Evolutionary conservation across 352 stramenopile species (phyloP).

Genomic region (Globisporangium paddicum): DNA sequence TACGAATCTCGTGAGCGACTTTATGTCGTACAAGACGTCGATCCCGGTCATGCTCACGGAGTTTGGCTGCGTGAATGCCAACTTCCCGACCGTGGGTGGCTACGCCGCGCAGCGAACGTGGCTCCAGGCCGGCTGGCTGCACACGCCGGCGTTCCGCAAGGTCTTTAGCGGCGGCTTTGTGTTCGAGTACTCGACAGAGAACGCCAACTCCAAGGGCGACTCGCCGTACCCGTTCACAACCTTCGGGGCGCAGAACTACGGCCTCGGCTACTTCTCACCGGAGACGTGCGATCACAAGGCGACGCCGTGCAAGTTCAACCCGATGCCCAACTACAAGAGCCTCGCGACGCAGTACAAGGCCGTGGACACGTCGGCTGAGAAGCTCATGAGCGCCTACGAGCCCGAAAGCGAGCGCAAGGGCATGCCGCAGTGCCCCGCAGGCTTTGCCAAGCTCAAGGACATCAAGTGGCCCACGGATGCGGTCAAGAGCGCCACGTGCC

Average conservation of each 20-base stretch:
- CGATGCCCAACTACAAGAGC: conserved; percentile 76
- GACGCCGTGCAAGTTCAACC: conserved; percentile 54
- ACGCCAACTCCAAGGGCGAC: conserved; percentile 47
- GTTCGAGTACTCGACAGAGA: conserved; percentile 84
- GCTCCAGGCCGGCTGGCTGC: conserved; percentile 55
- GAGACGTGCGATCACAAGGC: conserved; percentile 56
- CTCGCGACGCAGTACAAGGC: conserved; percentile 53
- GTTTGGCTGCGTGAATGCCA: conserved; percentile 69
- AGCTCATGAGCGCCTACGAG: not conserved
- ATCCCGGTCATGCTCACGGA: conserved; percentile 82
- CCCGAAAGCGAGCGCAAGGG: not conserved
- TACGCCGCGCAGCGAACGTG: conserved; percentile 70
- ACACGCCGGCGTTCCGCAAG: conserved; percentile 33
- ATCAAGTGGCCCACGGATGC: not conserved
- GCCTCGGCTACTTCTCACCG: conserved; percentile 80
- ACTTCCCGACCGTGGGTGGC: conserved; percentile 44
- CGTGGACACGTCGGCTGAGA: conserved; percentile 28
- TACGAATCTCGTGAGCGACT: conserved; percentile 52
- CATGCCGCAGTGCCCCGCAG: not conserved
- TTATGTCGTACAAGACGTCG: conserved; percentile 47
- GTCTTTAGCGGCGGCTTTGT: conserved; percentile 69
- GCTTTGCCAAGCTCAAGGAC: not conserved
- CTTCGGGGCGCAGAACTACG: conserved; percentile 80
- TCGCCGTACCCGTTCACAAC: conserved; percentile 67
- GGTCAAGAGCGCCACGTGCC: not conserved